Conservation (phyloP, 129 eudicot genomes). For the Lactuca sativa region DNA sequence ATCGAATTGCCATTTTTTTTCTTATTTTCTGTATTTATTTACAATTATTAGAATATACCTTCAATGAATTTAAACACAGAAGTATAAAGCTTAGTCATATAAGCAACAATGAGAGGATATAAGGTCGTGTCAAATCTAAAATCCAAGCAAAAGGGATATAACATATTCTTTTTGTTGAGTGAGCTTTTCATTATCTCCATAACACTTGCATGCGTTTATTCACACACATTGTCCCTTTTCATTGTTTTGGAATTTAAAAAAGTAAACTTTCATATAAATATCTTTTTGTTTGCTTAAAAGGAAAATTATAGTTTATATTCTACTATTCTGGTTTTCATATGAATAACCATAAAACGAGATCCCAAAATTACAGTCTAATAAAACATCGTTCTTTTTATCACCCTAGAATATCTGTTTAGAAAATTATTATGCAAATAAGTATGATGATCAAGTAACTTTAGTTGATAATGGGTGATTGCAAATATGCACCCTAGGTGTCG, state of each 20-base stretch:
- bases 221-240: neutral
- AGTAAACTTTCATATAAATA: neutral
- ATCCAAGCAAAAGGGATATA: slow-evolving; percentile 6
- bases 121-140: slow-evolving; percentile 7
- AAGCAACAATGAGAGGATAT: neutral
- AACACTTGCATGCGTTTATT: slow-evolving; percentile 2
- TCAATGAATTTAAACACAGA: neutral
- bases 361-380: neutral
- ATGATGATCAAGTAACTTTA: neutral
- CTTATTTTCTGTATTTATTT: neutral
- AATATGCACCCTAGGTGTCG: neutral
- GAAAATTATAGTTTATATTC: neutral
- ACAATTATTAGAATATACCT: slow-evolving; percentile 4
- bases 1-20: neutral
- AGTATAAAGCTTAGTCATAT: neutral
- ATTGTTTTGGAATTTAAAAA: neutral
- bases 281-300: neutral
- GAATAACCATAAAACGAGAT: neutral
- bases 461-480: neutral
- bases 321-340: neutral
- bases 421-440: neutral
- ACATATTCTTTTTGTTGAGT: slow-evolving; percentile 18
- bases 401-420: neutral
- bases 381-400: neutral
- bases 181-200: slow-evolving; percentile 15